A percentile compares a stretch with the other conserved stretches of the same genome.
These are phyloP conservation scores for Piper longum DNA, from an alignment of 164 flowering plant genomes.

Conservation along the genomic window DNA sequence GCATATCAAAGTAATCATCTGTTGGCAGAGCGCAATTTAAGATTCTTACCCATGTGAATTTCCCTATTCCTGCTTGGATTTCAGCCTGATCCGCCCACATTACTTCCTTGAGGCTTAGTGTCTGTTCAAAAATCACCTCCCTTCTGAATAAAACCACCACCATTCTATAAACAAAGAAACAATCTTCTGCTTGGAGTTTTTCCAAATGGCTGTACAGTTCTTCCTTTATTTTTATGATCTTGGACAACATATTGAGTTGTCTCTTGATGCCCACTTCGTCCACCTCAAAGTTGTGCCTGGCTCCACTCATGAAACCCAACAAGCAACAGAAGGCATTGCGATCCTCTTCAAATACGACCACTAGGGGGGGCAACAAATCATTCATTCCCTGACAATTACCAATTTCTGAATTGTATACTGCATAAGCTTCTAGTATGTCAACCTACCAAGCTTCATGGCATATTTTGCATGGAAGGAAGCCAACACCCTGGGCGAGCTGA, in stretches of 20 bases:
- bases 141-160: constrained; percentile 88
- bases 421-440: constrained; percentile 92
- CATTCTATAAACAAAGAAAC: constrained; percentile 32
- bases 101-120: constrained; percentile 85
- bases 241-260: constrained; percentile 69
- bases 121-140: constrained; percentile 76
- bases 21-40: constrained; percentile 87
- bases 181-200: constrained; percentile 67
- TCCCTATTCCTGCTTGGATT: constrained; percentile 66
- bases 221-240: constrained; percentile 74
- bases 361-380: constrained; percentile 84
- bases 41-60: constrained; percentile 77
- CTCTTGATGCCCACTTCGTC: constrained; percentile 82
- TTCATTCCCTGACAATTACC: constrained; percentile 99
- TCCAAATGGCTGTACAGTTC: constrained; percentile 78
- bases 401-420: constrained; percentile 74
- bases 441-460: constrained; percentile 83
- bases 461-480: constrained; percentile 58
- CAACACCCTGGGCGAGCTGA: constrained; percentile 61
- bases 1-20: constrained; percentile 84
- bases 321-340: constrained; percentile 93
- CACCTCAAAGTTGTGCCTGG: constrained; percentile 83
- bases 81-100: constrained; percentile 99
- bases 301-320: constrained; percentile 85
- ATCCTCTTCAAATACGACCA: constrained; percentile 64